These are phyloP conservation scores for Microcyclospora pomicola DNA, from an alignment of 2,329 filamentous ascomycete species.

Conservation along the genomic window DNA sequence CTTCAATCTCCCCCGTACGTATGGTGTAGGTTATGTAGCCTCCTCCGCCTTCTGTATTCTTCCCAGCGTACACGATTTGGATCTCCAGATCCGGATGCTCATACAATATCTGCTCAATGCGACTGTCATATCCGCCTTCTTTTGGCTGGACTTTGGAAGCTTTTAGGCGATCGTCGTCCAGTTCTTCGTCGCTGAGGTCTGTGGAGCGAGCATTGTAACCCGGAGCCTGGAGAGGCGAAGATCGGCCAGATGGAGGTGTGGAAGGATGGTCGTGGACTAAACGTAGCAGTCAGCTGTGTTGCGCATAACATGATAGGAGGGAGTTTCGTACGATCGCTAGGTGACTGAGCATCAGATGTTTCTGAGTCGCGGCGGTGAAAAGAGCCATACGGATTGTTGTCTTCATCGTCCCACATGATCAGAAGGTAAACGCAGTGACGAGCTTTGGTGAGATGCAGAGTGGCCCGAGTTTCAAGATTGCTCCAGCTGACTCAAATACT, in stretches of 20 bases:
- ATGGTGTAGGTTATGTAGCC: conserved; percentile 97
- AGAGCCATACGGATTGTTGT: conserved; percentile 94
- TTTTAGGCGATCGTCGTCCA: conserved; percentile 35
- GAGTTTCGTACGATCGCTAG: conserved; percentile 13
- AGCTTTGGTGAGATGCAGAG: too few relatives aligned
- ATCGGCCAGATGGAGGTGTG: conserved; percentile 56
- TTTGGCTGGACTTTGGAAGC: conserved; percentile 41
- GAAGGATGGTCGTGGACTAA: conserved; percentile 45
- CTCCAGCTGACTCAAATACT: too few relatives aligned
- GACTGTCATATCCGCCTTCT: conserved; percentile 82
- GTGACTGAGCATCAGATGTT: conserved; percentile 41
- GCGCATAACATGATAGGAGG: background rate
- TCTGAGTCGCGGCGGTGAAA: conserved; percentile 79
- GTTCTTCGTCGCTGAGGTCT: conserved; percentile 47
- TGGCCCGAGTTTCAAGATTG: too few relatives aligned
- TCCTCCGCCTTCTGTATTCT: conserved; percentile 82
- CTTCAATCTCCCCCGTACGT: conserved; percentile 85
- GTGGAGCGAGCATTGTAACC: conserved; percentile 39
- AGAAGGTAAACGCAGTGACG: too few relatives aligned
- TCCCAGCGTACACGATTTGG: conserved; percentile 85
- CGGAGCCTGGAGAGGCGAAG: conserved; percentile 52
- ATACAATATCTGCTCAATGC: conserved; percentile 93
- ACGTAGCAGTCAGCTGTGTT: conserved; percentile 9
- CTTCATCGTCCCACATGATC: conserved; percentile 95
- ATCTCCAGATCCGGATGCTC: conserved; percentile 86